A percentile compares a stretch with the other conserved stretches of the same genome.
These are phyloP conservation scores for Ensete ventricosum DNA, from an alignment of 176 grass and related monocot species.

Conservation along the genomic window DNA sequence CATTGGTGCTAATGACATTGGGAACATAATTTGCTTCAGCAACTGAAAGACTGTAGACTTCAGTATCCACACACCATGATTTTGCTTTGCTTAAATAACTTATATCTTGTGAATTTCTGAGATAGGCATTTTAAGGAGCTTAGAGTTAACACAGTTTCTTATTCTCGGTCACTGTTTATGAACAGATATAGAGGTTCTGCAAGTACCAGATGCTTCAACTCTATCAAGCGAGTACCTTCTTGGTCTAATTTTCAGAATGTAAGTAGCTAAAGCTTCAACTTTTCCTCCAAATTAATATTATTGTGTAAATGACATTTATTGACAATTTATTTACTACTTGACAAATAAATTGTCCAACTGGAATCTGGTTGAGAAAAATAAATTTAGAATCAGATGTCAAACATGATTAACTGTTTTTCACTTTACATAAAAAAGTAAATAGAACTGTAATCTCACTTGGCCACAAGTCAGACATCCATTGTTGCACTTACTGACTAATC, in stretches of 20 bases:
- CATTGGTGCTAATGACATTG: background rate
- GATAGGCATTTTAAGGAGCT: too few species aligned
- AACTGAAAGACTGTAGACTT: background rate
- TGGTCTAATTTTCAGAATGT: slow-evolving; percentile 20
- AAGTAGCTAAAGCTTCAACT: background rate
- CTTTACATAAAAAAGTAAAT: background rate
- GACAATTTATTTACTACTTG: too few species aligned
- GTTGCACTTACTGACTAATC: background rate
- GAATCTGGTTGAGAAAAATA: background rate
- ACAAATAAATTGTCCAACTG: too few species aligned
- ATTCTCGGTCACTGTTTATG: slow-evolving; percentile 29
- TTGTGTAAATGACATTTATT: background rate
- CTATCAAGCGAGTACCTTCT: slow-evolving; percentile 18
- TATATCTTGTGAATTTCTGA: too few species aligned
- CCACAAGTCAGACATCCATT: background rate
- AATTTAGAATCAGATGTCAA: background rate
- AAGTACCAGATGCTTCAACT: slow-evolving; percentile 23
- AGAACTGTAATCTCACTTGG: background rate
- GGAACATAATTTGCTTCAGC: background rate
- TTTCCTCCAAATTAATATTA: background rate
- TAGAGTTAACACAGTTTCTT: background rate
- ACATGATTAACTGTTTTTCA: background rate
- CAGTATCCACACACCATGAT: background rate
- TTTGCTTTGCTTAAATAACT: background rate
- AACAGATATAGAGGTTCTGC: slow-evolving; percentile 37